These are phyloP conservation scores for Lipomyces sp. DNA, from an alignment of 805 yeast genomes.

Conservation along the genomic window DNA sequence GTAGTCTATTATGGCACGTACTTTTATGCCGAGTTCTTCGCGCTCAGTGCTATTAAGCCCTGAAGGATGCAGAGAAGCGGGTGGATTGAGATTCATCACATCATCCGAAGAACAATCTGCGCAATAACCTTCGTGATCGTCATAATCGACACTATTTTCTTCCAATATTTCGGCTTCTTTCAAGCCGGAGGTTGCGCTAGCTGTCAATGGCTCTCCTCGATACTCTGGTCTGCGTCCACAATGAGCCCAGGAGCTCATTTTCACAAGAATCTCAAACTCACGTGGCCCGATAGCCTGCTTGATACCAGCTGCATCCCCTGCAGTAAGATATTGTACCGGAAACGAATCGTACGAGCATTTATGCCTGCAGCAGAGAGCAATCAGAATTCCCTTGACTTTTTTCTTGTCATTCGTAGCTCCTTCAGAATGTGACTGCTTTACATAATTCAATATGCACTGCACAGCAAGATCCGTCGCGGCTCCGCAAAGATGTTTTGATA, in stretches of 20 bases:
- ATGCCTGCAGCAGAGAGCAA: constrained; percentile 94
- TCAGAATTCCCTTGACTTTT: constrained; percentile 53
- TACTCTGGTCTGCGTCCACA: constrained; percentile 50
- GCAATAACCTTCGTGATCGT: constrained; percentile 3
- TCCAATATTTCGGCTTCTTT: too few relatives aligned
- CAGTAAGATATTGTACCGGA: constrained; percentile 38
- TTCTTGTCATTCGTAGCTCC: too few relatives aligned
- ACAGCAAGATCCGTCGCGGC: constrained; percentile 88
- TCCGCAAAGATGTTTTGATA: constrained; percentile 90
- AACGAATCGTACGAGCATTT: constrained; percentile 63
- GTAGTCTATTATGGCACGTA: constrained; percentile 72
- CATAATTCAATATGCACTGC: constrained; percentile 50
- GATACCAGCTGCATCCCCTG: too few relatives aligned
- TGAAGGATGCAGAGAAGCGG: constrained; percentile 44
- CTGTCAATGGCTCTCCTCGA: not conserved
- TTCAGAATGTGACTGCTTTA: too few relatives aligned
- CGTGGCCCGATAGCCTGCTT: constrained; percentile 32
- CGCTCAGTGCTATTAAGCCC: constrained; percentile 50
- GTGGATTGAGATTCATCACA: constrained; percentile 32
- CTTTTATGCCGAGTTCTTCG: constrained; percentile 58
- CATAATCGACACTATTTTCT: not conserved
- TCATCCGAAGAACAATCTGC: constrained; percentile 41
- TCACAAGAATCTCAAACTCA: constrained; percentile 47
- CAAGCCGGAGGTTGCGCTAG: too few relatives aligned
- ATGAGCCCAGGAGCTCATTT: constrained; percentile 86